Base-by-base conservation (phyloP, 192 early-diverging fungal species). In the Backusella westeae region DNA sequence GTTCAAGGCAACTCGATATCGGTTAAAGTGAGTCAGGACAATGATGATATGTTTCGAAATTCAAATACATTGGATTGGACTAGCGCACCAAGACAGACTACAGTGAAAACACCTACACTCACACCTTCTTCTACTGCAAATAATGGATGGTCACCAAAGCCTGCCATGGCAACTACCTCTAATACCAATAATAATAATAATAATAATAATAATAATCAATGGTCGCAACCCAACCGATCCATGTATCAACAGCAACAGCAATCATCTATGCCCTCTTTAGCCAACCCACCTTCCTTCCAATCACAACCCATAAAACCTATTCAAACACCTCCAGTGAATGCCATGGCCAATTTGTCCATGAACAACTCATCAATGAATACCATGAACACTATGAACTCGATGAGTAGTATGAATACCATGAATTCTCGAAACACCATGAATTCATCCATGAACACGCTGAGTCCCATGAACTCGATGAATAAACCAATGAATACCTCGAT, bases 11-110 rank as follows among this genome's bases (percentile, higher is more conserved):
- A 76, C 36, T 5, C 42, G 3, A 6, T n/a, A 34, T 52, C 56
- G 1, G 56, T 10, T 12, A 63, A 63, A 29, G 56, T 63, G 21
- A 63, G 23, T 4, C 65, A 42, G 46, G 41, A 69, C 8, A 49
- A 35, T 34, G 53, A 74, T 74, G 72, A 65, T 74, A 74, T 65
- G n/a, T 74, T 65, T 74, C 21, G 56, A 26, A 63, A 10, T 14
- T 63, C 56, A 63, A 63, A 63, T 59, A 34, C 72, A 74, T 39
- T 74, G 3, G 23, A 63, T 29, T 63, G 56, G 56, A 14, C 56
- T 0, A 63, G 56, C 4, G 56, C 56, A 29, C 56, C 56, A 53
- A 15, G 19, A 52, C 19, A 32, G 29, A 32, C 46, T 9, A 26
- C 53, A 1, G 10, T 29, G 56, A 63, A 29, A 29, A 32, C 26